These are phyloP conservation scores for Fereydounia khargensis DNA, from an alignment of 1,284 basidiomycete species.

Conservation along the genomic window DNA sequence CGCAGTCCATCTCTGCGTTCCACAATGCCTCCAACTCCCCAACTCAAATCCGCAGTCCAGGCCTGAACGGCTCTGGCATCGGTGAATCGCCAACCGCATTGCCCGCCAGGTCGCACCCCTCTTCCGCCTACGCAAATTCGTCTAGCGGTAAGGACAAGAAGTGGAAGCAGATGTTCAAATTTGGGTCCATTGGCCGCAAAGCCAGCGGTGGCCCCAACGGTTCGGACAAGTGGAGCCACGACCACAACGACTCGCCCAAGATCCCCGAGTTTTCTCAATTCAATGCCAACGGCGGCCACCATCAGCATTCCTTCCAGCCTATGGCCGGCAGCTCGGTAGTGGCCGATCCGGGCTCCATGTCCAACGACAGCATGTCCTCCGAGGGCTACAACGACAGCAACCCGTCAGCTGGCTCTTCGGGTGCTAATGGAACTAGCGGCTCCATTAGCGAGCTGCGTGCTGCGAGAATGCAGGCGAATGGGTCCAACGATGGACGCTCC, in stretches of 20 bases:
- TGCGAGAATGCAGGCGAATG: slow-evolving; percentile 15
- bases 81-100: slow-evolving; percentile 25
- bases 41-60: no score
- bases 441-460: slow-evolving; percentile 16
- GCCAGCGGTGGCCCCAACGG: slow-evolving; percentile 11
- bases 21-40: slow-evolving; percentile 29
- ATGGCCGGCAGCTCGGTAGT: slow-evolving; percentile 43
- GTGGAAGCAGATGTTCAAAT: slow-evolving; percentile 54
- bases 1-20: slow-evolving; percentile 23
- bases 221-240: neutral
- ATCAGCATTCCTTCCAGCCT: slow-evolving; percentile 21
- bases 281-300: neutral
- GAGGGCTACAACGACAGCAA: slow-evolving; percentile 18
- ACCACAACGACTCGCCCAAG: neutral
- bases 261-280: neutral
- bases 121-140: slow-evolving; percentile 5
- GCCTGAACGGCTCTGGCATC: slow-evolving; percentile 22
- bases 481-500: neutral
- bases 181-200: slow-evolving; percentile 46
- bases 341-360: slow-evolving; percentile 44
- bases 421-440: slow-evolving; percentile 1
- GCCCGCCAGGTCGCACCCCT: slow-evolving; percentile 8
- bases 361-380: slow-evolving; percentile 44
- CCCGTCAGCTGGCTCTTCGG: neutral
- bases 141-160: slow-evolving; percentile 46